Base-by-base conservation (phyloP, 257 asterid species). In the Solanum habrochaites region DNA sequence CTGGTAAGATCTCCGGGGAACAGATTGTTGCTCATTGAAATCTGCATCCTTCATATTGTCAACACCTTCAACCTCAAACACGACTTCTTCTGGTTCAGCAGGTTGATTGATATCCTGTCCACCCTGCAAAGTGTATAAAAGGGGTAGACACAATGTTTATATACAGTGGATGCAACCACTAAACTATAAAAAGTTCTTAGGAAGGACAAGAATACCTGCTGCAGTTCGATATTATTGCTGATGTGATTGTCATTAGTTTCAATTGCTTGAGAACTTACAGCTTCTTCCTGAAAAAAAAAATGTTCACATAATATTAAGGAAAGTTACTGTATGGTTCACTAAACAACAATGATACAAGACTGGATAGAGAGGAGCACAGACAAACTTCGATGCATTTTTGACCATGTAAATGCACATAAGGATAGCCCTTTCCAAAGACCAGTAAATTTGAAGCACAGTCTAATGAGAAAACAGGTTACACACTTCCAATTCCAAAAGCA, bases 231-330 rank as follows among this genome's bases (percentile, higher is more conserved):
- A 23, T 87, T 89, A 23, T 87, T 84, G 73, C 90, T 89, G 37
- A 89, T 45, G 73, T 90, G 93, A 64, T 90, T 93, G 58, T 86
- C 86, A 37, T 86, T 88, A 42, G 82, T 31, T 89, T 86, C 94
- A 37, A 69, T 67, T 56, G 86, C 92, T 27, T 87, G 93, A 87
- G 92, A 89, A 80, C 90, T 83, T 60, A 85, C 88, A 16, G 90
- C 82, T 85, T 91, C 91, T 89, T 91, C 98, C 96, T 95, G 93
- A 43, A 90, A 83, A 45, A 11, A 23, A 56, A 14, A 58, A 70
- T 75, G 42, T 43, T 81, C 64, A 29, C 39, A n/a, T 45, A 47
- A 20, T 21, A 69, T 45, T 39, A 70, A n/a, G 64, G 83, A 70
- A 37, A 69, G 42, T 37, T 32, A 32, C 49, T 39, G 56, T 37